Conservation (phyloP, 2,329 filamentous ascomycete species). For the Periglandula ipomoeae region DNA sequence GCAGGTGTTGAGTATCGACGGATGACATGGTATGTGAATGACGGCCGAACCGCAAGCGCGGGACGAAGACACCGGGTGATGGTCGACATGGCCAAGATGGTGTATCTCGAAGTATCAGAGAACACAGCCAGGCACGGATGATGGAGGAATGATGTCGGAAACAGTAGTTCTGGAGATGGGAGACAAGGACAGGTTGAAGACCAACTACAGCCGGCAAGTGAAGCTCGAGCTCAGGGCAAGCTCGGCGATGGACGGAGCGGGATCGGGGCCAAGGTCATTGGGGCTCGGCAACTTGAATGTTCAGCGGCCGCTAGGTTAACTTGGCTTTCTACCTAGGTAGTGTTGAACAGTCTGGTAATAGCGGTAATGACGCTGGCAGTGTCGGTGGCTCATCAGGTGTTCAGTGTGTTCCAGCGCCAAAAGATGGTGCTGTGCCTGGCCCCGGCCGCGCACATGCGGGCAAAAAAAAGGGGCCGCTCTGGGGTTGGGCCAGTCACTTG, state of each 20-base stretch:
- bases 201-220: not conserved
- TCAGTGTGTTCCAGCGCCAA: too few relatives aligned
- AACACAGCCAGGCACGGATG: not conserved
- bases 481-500: too few relatives aligned
- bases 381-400: too few relatives aligned
- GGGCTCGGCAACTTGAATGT: not conserved
- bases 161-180: not conserved
- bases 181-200: too few relatives aligned
- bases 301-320: not conserved
- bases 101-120: not conserved
- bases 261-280: conserved; percentile 1
- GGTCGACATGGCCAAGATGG: conserved; percentile 7
- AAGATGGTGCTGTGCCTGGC: too few relatives aligned
- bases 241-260: conserved; percentile 1
- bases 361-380: too few relatives aligned
- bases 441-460: too few relatives aligned
- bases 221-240: not conserved
- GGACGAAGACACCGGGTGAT: conserved; percentile 7
- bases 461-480: too few relatives aligned
- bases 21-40: conserved; percentile 6
- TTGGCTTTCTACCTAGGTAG: not conserved
- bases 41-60: not conserved
- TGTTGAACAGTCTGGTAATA: not conserved
- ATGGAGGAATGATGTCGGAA: not conserved
- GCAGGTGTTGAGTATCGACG: conserved; percentile 19